These are phyloP conservation scores for Fusarium cyanostomum DNA, from an alignment of 2,329 filamentous ascomycete species.

Conservation along the genomic window DNA sequence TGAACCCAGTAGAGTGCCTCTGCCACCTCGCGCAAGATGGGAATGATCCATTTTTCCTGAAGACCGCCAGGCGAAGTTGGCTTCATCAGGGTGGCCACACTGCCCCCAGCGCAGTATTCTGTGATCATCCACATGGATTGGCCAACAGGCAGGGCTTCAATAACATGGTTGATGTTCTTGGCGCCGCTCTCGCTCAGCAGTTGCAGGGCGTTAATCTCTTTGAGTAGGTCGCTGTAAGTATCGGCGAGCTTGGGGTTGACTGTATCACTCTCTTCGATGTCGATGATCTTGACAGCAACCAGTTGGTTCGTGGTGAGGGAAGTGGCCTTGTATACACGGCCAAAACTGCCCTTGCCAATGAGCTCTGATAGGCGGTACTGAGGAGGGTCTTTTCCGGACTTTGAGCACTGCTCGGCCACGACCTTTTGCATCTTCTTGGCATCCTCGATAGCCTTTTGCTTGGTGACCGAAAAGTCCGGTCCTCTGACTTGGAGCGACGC, in stretches of 20 bases:
- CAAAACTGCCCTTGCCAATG: conserved; percentile 79
- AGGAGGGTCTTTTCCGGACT: conserved; percentile 67
- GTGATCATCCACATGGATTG: conserved; percentile 89
- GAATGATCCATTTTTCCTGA: conserved; percentile 76
- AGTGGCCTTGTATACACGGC: conserved; percentile 75
- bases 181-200: conserved; percentile 78
- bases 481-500: conserved; percentile 55
- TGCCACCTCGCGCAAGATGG: conserved; percentile 72
- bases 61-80: conserved; percentile 72
- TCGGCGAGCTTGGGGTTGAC: conserved; percentile 71
- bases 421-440: conserved; percentile 74
- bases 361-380: conserved; percentile 75
- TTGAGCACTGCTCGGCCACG: conserved; percentile 69
- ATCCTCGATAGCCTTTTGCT: conserved; percentile 72
- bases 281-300: conserved; percentile 84
- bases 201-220: conserved; percentile 75
- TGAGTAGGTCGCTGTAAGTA: conserved; percentile 75
- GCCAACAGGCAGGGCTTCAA: conserved; percentile 80
- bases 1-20: conserved; percentile 75
- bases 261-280: conserved; percentile 80
- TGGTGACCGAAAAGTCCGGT: conserved; percentile 57
- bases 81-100: conserved; percentile 77
- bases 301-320: conserved; percentile 59
- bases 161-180: conserved; percentile 82
- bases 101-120: conserved; percentile 86